Evolutionary conservation across 177 flowering plant species (phyloP).

Genomic region (Telopea speciosissima): DNA sequence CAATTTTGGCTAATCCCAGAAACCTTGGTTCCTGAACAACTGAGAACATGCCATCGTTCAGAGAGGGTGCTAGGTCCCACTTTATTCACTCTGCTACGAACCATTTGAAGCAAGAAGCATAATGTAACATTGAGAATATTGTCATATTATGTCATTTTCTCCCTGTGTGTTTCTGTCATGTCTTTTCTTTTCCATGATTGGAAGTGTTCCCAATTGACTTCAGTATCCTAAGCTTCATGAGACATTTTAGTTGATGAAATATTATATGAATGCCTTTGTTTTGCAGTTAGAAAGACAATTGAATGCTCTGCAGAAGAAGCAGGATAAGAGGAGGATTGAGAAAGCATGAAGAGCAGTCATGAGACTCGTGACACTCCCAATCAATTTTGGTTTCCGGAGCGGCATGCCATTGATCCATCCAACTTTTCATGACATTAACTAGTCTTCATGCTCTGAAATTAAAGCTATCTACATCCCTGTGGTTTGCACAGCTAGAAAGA

Average conservation of each 20-base stretch:
- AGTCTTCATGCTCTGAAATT: too few relatives aligned
- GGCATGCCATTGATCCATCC: too few relatives aligned
- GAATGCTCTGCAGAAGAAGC: conserved; percentile 3
- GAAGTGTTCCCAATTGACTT: background rate
- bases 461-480: background rate
- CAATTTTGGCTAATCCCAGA: background rate
- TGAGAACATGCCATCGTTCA: background rate
- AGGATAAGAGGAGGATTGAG: background rate
- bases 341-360: conserved; percentile 7
- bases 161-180: background rate
- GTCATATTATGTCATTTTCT: background rate
- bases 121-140: background rate
- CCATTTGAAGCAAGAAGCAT: background rate
- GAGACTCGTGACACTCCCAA: background rate
- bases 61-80: background rate
- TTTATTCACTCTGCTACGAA: background rate
- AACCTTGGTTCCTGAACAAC: background rate
- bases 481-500: conserved; percentile 19
- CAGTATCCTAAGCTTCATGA: background rate
- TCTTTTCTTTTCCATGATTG: background rate
- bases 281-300: conserved; percentile 20
- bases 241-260: background rate
- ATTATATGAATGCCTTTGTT: background rate
- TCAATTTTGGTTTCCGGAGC: too few relatives aligned
- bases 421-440: too few relatives aligned